phyloP scores from a whole-genome alignment of 2,329 filamentous ascomycete species.

The Aspergillus terreus region DNA sequence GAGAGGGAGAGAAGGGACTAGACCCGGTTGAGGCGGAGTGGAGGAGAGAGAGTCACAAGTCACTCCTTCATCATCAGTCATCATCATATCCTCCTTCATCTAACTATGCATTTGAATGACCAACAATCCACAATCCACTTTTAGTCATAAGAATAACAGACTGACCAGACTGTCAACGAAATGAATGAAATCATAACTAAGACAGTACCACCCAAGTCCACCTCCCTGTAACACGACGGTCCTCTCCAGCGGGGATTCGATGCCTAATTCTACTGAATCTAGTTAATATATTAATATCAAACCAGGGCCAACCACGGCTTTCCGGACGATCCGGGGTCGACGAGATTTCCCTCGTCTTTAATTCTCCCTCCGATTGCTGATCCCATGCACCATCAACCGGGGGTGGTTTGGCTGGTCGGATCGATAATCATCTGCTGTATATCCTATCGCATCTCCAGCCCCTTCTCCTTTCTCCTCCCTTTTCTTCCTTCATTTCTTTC shows the following conservation, averaged over 20 bases:
- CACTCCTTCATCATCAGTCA: background rate
- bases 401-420: background rate
- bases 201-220: background rate
- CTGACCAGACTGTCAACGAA: too few species aligned
- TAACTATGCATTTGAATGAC: too few species aligned
- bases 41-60: background rate
- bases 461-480: too few species aligned
- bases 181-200: too few species aligned
- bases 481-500: too few species aligned
- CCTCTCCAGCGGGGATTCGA: background rate
- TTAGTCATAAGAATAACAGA: too few species aligned
- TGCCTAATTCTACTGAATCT: background rate
- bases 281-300: background rate
- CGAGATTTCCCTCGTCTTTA: background rate
- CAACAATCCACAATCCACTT: too few species aligned
- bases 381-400: background rate
- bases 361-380: background rate
- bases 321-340: constrained; percentile 17
- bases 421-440: too few species aligned
- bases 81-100: background rate
- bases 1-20: constrained; percentile 2
- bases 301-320: background rate
- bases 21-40: background rate
- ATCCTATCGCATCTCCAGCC: too few species aligned
- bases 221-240: background rate